Evolutionary conservation across 2,329 filamentous ascomycete species (phyloP).

Genomic region (Cladorrhinum sp.): DNA sequence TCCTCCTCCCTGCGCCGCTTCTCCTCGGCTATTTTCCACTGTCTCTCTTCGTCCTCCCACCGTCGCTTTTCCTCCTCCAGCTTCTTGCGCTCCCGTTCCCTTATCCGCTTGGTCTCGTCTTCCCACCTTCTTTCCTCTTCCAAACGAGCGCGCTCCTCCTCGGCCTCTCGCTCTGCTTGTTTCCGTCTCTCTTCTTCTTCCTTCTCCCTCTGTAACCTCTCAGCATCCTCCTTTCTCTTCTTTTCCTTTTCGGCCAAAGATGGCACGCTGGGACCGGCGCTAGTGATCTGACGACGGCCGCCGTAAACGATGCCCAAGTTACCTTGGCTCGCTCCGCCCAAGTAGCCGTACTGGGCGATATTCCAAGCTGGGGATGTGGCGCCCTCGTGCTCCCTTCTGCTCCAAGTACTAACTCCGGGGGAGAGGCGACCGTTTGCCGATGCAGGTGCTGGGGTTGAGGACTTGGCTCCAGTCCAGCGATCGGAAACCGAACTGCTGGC

Average conservation of each 20-base stretch:
- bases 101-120: constrained; percentile 67
- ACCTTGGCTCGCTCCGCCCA: constrained; percentile 94
- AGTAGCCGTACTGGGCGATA: constrained; percentile 96
- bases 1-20: constrained; percentile 68
- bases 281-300: constrained; percentile 87
- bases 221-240: constrained; percentile 53
- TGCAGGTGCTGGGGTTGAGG: constrained; percentile 41
- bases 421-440: constrained; percentile 52
- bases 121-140: constrained; percentile 74
- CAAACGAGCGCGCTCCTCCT: constrained; percentile 59
- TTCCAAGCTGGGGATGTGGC: constrained; percentile 92
- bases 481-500: constrained; percentile 51
- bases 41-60: constrained; percentile 74
- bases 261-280: constrained; percentile 72
- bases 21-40: constrained; percentile 70
- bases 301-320: constrained; percentile 94
- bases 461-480: constrained; percentile 61
- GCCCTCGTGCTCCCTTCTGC: constrained; percentile 75
- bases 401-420: constrained; percentile 77
- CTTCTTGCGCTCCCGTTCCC: constrained; percentile 60
- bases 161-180: constrained; percentile 47
- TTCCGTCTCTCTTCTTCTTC: constrained; percentile 50
- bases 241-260: constrained; percentile 83
- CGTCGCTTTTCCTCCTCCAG: constrained; percentile 65
- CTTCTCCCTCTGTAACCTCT: constrained; percentile 56